These are phyloP conservation scores for Kwoniella sp. DNA, from an alignment of 768 basidiomycete genomes.

Conservation along the genomic window DNA sequence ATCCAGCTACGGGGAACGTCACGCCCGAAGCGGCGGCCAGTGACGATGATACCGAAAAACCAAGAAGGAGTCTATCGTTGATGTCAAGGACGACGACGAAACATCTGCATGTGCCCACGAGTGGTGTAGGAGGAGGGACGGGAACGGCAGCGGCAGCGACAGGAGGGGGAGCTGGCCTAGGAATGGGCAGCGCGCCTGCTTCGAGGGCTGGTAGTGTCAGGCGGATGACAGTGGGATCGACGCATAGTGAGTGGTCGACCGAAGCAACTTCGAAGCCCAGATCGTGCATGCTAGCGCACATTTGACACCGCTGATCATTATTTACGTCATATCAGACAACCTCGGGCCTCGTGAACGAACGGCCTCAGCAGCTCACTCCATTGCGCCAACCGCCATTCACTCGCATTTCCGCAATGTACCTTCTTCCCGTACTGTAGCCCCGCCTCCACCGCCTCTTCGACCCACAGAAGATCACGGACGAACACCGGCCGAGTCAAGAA, in stretches of 20 bases:
- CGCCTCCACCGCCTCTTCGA: conserved; percentile 58
- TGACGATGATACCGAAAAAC: conserved; percentile 3
- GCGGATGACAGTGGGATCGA: conserved; percentile 5
- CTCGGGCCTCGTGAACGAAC: conserved; percentile 21
- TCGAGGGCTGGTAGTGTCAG: conserved; percentile 11
- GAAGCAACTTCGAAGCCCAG: background rate
- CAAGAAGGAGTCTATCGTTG: conserved; percentile 17
- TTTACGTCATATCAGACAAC: background rate
- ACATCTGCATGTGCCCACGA: conserved; percentile 50
- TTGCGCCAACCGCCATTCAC: conserved; percentile 48
- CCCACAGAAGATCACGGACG: conserved; percentile 50
- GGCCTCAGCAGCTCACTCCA: conserved; percentile 33
- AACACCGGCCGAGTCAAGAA: conserved; percentile 63
- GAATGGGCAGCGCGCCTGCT: background rate
- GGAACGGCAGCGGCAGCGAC: background rate
- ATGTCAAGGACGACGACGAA: conserved; percentile 29
- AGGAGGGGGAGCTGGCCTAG: background rate
- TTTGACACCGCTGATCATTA: background rate
- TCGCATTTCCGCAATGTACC: conserved; percentile 36
- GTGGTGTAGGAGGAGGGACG: background rate
- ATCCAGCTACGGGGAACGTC: conserved; percentile 6
- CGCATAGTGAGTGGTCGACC: conserved; percentile 14
- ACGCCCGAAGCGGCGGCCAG: background rate
- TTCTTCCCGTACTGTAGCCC: conserved; percentile 8
- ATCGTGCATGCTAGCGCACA: background rate